Conservation (phyloP, 208 protist genomes). For the Leishmania tarentolae region DNA sequence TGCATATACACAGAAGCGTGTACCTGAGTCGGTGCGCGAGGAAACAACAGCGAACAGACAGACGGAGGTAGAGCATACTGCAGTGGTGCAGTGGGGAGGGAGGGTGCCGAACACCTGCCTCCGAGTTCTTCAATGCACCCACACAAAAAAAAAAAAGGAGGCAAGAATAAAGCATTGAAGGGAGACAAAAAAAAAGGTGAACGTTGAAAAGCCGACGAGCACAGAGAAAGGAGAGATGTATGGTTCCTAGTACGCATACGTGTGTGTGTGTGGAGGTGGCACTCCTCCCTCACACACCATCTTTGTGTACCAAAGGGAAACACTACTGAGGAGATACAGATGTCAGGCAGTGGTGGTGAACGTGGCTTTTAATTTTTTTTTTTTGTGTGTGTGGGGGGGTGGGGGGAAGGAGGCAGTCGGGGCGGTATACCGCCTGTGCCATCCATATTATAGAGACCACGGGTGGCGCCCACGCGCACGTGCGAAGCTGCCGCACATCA, state of each 20-base stretch:
- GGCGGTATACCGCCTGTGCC: not conserved
- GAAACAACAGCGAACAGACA: not conserved
- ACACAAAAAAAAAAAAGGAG: not conserved
- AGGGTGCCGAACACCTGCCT: not conserved
- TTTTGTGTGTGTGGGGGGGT: not conserved
- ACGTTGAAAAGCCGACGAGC: not conserved
- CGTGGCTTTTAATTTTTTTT: too few species aligned
- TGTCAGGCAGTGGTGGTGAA: too few species aligned
- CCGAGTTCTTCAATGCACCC: not conserved
- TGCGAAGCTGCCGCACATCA: not conserved
- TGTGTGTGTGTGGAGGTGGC: not conserved
- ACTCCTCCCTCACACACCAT: too few species aligned
- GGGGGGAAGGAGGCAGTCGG: not conserved
- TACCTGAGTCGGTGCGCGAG: not conserved
- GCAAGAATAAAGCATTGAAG: not conserved
- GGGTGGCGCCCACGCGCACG: not conserved
- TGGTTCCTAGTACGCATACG: not conserved
- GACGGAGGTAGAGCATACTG: not conserved
- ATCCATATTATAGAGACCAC: constrained; percentile 5
- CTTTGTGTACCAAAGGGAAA: too few species aligned
- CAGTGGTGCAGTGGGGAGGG: not conserved
- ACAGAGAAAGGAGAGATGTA: not conserved
- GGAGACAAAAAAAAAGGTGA: not conserved
- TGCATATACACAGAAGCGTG: not conserved
- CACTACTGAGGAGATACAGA: too few species aligned